Evolutionary conservation across 2,329 filamentous ascomycete genomes (phyloP), one percentile per base, ranked within the genome.

Genomic region (Pseudogymnoascus sp.): DNA sequence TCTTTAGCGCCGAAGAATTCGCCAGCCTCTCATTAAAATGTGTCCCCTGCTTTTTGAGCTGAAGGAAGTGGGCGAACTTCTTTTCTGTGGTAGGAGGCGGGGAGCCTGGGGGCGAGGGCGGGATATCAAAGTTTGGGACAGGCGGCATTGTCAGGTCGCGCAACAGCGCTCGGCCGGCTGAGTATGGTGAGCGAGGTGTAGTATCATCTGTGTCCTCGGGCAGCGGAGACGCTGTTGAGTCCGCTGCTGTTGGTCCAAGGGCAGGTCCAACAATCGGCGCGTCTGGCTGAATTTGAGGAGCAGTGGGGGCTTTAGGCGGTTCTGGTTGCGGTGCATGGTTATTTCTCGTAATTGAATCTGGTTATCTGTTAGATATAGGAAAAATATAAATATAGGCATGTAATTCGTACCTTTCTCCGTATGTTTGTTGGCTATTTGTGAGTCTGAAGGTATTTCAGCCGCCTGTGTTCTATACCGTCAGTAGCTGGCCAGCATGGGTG

Each of bases 21-120:
- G 88, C 83, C 7, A 95, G 78, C 66, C 88, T 86, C 69, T 85
- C 80, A 73, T 95, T 93, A 79, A 93, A 93, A 75, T 95, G 90
- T 14, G 86, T 80, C 4, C 87, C 87, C 67, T 87, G 84, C 71
- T 84, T 86, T 77, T 95, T 95, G n/a, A 93, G 80, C 54, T 84
- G 80, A 0, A 93, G 81, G 68, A 95, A 93, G 65, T 86, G 84
- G 66, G 85, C 81, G 69, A 93, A 88, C 69, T 91, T 92, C 68
- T 83, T 81, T 61, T 82, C 86, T 11, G 86, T 75, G 75, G 45
- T 76, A 68, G 36, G 78, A 0, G 79, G 76, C 10, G 83, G 83
- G 1, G 83, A 83, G 23, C 83, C 83, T 0, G 87, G 86, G 1
- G 90, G 90, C 3, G 89, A 91, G 8, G 84, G 80, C 0, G 90